Base-by-base conservation (phyloP, 306 rosid species). In the Lathyrus tuberosus region DNA sequence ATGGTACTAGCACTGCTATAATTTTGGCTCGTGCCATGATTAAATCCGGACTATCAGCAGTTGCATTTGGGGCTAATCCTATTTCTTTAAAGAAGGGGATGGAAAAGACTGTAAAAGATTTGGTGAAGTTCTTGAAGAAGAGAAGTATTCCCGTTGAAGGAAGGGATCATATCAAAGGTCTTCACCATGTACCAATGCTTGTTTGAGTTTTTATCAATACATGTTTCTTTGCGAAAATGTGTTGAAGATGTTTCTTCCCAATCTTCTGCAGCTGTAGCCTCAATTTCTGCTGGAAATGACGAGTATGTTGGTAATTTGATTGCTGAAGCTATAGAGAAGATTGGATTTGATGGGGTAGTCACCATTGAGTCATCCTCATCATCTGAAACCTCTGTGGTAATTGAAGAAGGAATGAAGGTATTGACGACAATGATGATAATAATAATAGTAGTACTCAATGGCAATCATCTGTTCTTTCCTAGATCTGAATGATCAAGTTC, bases 401-500 rank as follows among this genome's bases (percentile, higher is more conserved):
- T 94, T 42, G 98, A 94, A 85, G 95, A 94, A 86, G 98, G 98
- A 80, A 83, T 94, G 86, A 94, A 88, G 97, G 97, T 94, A 84
- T 71, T 46, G 35, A 48, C 51, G 62, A 48, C 51, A 57, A 43
- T 43, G 30, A 8, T 33, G 18, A 57, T 40, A 7, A 47, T 35
- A 14, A 40, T 63, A 49, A 28, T 58, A 69, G 44, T 35, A 7
- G n/a, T 54, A 65, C 33, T 26, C 20, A 63, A 41, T 64, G 71
- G 8, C 24, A 75, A 65, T 64, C 38, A 1, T 58, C 42, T 41
- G 49, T 12, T 67, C 31, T 62, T 26, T 9, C 65, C 61, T 7
- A 41, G 44, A 30, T 76, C 3, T 69, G 62, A 63, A 80, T 18
- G 52, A 62, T 48, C 18, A 15, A 35, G 8, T 74, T 67, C 38